phyloP scores from a whole-genome alignment of 257 asterid genomes.

The Asclepias syriaca region DNA sequence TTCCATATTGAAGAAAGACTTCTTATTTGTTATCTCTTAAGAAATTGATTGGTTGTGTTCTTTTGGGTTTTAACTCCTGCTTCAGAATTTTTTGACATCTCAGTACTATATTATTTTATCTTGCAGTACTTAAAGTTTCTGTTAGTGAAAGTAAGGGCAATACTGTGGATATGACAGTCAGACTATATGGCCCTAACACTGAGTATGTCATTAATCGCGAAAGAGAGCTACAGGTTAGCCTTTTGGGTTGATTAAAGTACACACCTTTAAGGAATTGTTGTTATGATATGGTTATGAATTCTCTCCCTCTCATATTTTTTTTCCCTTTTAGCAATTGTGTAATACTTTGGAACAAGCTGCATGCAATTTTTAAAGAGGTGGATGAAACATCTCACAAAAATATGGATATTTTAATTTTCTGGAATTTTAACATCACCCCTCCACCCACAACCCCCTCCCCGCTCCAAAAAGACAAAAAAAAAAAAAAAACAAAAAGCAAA shows the following conservation, averaged over 20 bases:
- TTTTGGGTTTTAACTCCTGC: not conserved
- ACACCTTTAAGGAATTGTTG: not conserved
- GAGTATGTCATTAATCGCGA: conserved; percentile 88
- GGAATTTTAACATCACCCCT: not conserved
- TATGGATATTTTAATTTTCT: not conserved
- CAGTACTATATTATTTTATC: conserved; percentile 7
- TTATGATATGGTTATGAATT: not conserved
- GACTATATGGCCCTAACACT: conserved; percentile 93
- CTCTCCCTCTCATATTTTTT: too few species aligned
- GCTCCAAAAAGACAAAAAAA: not conserved
- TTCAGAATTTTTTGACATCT: not conserved
- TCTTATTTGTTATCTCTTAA: too few species aligned
- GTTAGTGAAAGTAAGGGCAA: conserved; percentile 50
- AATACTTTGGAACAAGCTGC: not conserved
- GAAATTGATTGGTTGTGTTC: not conserved
- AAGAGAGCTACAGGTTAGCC: conserved; percentile 71
- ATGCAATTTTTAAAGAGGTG: not conserved
- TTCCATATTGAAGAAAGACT: conserved; percentile 3
- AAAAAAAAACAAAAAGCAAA: too few species aligned
- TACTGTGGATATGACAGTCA: conserved; percentile 49
- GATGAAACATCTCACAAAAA: not conserved
- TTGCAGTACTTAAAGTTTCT: conserved; percentile 83
- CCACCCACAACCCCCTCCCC: not conserved
- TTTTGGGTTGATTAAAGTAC: conserved; percentile 12
- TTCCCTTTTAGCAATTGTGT: not conserved